Evolutionary conservation across 1,284 basidiomycete species (phyloP).

Genomic region (Melampsora larici-populina): DNA sequence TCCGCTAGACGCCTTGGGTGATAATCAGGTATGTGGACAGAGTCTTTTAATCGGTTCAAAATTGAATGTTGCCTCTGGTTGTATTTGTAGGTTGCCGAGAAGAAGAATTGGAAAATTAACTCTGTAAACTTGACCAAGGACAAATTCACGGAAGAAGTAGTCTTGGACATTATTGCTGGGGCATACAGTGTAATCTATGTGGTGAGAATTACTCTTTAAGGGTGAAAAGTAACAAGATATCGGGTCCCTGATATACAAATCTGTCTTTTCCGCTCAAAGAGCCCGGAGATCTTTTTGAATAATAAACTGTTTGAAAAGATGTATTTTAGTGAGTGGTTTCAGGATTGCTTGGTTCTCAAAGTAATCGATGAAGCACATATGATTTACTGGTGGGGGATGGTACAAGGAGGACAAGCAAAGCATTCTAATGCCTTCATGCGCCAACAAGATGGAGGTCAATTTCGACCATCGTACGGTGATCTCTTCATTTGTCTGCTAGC

Average conservation of each 20-base stretch:
- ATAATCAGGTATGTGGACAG: slow-evolving; percentile 13
- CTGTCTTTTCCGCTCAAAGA: no score
- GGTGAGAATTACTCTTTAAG: not conserved
- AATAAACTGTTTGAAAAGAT: no score
- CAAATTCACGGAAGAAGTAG: not conserved
- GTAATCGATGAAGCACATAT: no score
- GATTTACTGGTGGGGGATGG: no score
- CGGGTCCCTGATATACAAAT: not conserved
- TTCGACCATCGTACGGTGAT: not conserved
- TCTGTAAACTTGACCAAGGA: slow-evolving; percentile 4
- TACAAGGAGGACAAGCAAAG: no score
- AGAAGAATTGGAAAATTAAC: not conserved
- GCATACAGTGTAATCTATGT: slow-evolving; percentile 1
- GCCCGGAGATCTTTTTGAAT: slow-evolving; percentile 8
- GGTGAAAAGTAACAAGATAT: no score
- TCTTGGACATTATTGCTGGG: not conserved
- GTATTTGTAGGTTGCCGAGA: not conserved
- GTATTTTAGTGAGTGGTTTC: no score
- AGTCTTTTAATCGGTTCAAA: not conserved
- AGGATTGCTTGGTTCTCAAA: no score
- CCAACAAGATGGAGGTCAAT: no score
- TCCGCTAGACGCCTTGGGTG: slow-evolving; percentile 2
- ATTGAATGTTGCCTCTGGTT: not conserved
- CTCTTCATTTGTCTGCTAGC: no score
- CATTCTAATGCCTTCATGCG: no score